Base-by-base conservation (phyloP, 257 asterid genomes). In the Primulina huaijiensis region DNA sequence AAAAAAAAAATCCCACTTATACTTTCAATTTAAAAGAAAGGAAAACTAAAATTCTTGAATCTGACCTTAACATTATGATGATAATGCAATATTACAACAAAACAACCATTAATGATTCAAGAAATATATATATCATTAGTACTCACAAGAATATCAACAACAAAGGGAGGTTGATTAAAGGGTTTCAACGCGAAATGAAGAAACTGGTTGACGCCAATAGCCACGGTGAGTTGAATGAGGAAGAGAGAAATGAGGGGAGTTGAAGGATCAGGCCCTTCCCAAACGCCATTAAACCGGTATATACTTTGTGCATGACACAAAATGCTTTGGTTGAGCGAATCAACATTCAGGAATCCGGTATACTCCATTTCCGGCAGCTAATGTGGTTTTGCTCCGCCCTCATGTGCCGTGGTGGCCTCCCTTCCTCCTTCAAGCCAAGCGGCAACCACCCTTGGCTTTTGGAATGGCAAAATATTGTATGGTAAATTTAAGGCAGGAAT, bases 211-310 rank as follows among this genome's bases (percentile, higher is more conserved):
- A 80, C 40, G 71, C 72, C 57, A 61, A 94, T 82, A 60, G 96
- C 85, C 10, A 88, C 7, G 0, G 89, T 84, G 8, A 94, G 80
- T 77, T 94, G 96, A 72, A 85, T 21, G 72, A 94, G 78, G 83
- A 94, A 91, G 82, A 91, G 96, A 74, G 97, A 92, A 11, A 94
- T 85, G 79, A 88, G 85, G 78, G 99, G 97, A 2, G 82, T 73
- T 62, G 89, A 78, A 3, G 99, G 99, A 72, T 91, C 87, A 14
- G 97, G 97, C 1, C 96, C 96, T 73, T 91, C 97, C 99, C 99
- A 94, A 8, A 94, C 89, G 4, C 99, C 99, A 72, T 90, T 94
- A 60, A 85, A 73, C 79, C 99, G 74, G 74, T 85, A 91, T 66
- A 94, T 86, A 12, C 88, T 89, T 25, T 89, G 86, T 2, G 97